A percentile compares a stretch with the other conserved stretches of the same genome.
Evolutionary conservation across 495 filamentous ascomycete species (phyloP).

Genomic region (Hypoxylon cercidicola): DNA sequence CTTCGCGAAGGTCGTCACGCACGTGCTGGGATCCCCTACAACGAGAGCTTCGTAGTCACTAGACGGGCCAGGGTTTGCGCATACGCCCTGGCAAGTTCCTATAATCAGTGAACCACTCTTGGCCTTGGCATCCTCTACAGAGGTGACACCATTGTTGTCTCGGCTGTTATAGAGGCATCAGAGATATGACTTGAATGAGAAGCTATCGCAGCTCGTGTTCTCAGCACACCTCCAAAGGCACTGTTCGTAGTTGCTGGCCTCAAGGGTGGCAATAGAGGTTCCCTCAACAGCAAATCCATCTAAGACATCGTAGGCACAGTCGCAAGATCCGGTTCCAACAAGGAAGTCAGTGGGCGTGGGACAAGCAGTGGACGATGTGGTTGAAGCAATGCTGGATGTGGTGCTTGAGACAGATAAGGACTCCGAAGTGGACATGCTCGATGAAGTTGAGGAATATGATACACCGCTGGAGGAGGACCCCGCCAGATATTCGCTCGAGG

Average conservation of each 20-base stretch:
- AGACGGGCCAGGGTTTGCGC: slow-evolving; percentile 4
- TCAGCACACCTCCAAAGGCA: slow-evolving; percentile 20
- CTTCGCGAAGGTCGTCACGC: slow-evolving; percentile 17
- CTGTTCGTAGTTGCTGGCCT: slow-evolving; percentile 13
- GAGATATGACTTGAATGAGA: slow-evolving; percentile 8
- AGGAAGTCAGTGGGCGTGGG: slow-evolving; percentile 19
- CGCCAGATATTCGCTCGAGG: not conserved
- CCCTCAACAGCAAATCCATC: slow-evolving; percentile 9
- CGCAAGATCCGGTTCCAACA: slow-evolving; percentile 9
- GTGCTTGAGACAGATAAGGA: slow-evolving; percentile 7
- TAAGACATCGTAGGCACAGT: slow-evolving; percentile 23
- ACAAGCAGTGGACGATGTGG: slow-evolving; percentile 13
- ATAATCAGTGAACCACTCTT: slow-evolving; percentile 27
- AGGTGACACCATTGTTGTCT: slow-evolving; percentile 15
- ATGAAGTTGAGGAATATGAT: not conserved
- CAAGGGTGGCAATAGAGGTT: not conserved
- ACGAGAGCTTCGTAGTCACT: slow-evolving; percentile 7
- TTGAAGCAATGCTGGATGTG: slow-evolving; percentile 2
- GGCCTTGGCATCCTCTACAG: not conserved
- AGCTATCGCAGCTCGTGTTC: slow-evolving; percentile 13
- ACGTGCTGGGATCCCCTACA: slow-evolving; percentile 18
- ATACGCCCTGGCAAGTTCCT: slow-evolving; percentile 17
- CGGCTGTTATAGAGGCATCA: slow-evolving; percentile 13
- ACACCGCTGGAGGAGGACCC: slow-evolving; percentile 6
- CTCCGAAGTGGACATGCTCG: slow-evolving; percentile 4